Base-by-base conservation (phyloP, 2,329 filamentous ascomycete genomes). In the Annulohypoxylon truncatum region DNA sequence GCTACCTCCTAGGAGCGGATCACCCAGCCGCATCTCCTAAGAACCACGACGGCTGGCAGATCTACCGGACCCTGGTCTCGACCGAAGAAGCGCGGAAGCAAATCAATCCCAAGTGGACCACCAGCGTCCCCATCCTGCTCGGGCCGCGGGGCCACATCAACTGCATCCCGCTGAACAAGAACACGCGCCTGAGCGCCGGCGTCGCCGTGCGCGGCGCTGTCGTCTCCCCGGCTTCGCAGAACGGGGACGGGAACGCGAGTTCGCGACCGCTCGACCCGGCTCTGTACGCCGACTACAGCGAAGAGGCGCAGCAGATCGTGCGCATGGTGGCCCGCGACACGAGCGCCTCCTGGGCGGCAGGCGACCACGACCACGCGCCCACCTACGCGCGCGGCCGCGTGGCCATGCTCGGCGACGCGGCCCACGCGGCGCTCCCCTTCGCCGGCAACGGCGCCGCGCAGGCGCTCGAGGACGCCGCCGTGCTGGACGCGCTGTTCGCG, bases 391-490 rank as follows among this genome's bases (percentile, higher is more conserved):
- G 66, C 0, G 66, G 69, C 15, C 57, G 61, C n/a, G 70, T 78
- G 2, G 73, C 72, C 15, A 73, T 79, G 38, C 38, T 77, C 46
- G 77, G 77, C 40, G 78, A 79, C 60, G 77, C 77, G 0, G 78
- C 78, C 8, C 77, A 80, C 67, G 73, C 77, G 2, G 48, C 76
- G 5, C 67, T 78, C 1, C 78, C 78, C 0, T 79, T 79, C 65
- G 73, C 75, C 2, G 78, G 77, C 5, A 77, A 79, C 57, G 78
- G 78, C 0, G 78, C 78, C 0, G 76, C 76, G 15, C 78, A 80
- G 62, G 78, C 77, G n/a, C 69, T 80, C 48, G 78, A 80, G 65
- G 78, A 80, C 60, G 76, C 76, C 0, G 73, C 75, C 1, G 74
- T 76, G 5, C 72, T 80, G 6, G 61, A 73, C 29, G 35, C 44